These are phyloP conservation scores for Podila epigama DNA, from an alignment of 192 early-diverging fungal genomes.

Conservation along the genomic window DNA sequence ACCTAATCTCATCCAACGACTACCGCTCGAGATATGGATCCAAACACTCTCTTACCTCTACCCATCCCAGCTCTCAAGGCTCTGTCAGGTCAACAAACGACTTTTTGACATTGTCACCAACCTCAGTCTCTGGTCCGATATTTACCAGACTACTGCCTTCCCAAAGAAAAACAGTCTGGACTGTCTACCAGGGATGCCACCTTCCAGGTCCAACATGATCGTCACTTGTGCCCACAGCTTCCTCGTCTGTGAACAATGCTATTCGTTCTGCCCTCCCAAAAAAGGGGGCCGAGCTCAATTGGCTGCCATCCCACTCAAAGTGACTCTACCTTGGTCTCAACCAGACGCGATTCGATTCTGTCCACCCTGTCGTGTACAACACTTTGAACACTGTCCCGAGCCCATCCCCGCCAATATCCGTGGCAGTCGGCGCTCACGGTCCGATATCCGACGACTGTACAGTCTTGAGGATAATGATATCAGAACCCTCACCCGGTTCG, in stretches of 20 bases:
- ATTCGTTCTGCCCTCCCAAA: background rate
- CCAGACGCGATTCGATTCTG: background rate
- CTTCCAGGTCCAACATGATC: background rate
- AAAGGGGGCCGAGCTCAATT: background rate
- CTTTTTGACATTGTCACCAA: background rate
- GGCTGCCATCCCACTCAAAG: background rate
- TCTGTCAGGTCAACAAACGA: background rate
- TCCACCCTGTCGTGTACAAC: background rate
- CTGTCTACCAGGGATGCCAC: background rate
- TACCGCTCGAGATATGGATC: background rate
- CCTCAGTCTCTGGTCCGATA: background rate
- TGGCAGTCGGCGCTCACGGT: background rate
- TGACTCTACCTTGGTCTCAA: background rate
- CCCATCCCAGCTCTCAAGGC: background rate
- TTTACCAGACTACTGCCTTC: background rate
- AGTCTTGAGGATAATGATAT: background rate
- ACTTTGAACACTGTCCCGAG: background rate
- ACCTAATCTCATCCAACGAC: background rate
- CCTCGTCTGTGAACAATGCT: background rate
- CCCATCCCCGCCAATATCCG: background rate
- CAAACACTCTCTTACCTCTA: background rate
- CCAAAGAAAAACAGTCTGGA: background rate
- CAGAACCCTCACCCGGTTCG: background rate
- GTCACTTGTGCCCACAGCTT: background rate
- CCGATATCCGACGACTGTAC: background rate